Evolutionary conservation across 2,329 filamentous ascomycete genomes (phyloP), one percentile per base, ranked within the genome.

Genomic region (Fusarium lyarnte): DNA sequence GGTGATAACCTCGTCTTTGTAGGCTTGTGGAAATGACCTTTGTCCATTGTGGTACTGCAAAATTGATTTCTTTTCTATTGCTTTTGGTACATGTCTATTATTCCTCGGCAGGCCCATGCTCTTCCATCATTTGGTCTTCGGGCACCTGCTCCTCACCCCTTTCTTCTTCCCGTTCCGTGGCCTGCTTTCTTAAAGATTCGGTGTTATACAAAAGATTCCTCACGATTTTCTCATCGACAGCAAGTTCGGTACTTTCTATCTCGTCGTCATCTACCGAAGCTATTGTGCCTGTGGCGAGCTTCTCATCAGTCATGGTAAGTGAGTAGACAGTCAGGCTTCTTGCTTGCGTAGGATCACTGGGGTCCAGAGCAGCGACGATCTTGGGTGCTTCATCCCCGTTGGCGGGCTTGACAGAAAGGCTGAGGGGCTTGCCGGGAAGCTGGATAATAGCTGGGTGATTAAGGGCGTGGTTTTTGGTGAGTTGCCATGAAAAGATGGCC

Each of bases 391-490:
- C 64, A 12, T 72, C 66, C 21, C 63, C 65, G 29, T 61, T 66
- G 36, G 64, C 60, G 19, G 77, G 69, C 16, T 81, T 60, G n/a
- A 81, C 68, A 33, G 80, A 76, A 16, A 87, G 76, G 76, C 90
- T 88, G 8, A 95, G 86, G 2, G 90, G 87, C 75, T 93, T 94
- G 12, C 92, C 92, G 5, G 86, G 84, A 8, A 94, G 80, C 42
- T 84, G 80, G 58, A 94, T 82, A 66, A 81, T 72, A 57, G 79
- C 72, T 77, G 55, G 86, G 68, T 87, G 83, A 13, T 83, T 79
- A 43, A 94, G 83, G 19, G 78, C 81, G 67, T 86, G 87, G 53
- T 87, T 79, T 2, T 79, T 68, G 10, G 74, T 78, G 41, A 92
- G 83, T n/a, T 82, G 81, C 82, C 92, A 93, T 61, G 88, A 82